Evolutionary conservation across 2,329 filamentous ascomycete genomes (phyloP), one percentile per base, ranked within the genome.

Genomic region (Esteya vermicola): DNA sequence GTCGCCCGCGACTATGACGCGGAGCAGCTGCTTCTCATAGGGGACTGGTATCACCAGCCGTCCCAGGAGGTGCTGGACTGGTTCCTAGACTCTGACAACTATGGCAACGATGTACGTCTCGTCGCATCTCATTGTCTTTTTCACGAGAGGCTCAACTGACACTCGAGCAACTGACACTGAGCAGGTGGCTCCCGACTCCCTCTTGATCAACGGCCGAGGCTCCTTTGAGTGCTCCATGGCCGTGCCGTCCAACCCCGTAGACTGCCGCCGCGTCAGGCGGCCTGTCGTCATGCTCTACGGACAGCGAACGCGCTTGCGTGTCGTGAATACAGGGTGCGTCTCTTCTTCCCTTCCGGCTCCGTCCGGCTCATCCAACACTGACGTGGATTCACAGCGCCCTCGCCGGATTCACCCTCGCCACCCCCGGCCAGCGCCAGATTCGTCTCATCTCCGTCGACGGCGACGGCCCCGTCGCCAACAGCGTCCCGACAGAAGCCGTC

Each of bases 131-230:
- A n/a, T n/a, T n/a, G n/a, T n/a, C n/a, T n/a, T n/a, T n/a, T n/a
- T n/a, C n/a, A n/a, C n/a, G n/a, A n/a, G n/a, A n/a, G 1, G 7
- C 4, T 9, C 9, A 34, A 28, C 23, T 12, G 23, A 3, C 4
- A 12, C 20, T 25, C 36, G 9, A 6, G 28, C 18, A 40, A 68
- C n/a, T n/a, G n/a, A n/a, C n/a, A n/a, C n/a, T n/a, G n/a, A n/a
- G n/a, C n/a, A n/a, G 61, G 64, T 64, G 8, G 59, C 63, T 10
- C 65, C 65, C 3, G 65, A 68, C 42, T 66, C 62, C 0, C 44
- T 69, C 4, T 44, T 69, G 1, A 48, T 70, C 20, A 68, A 69
- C 45, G 65, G 64, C 14, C 47, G 48, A 6, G 66, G 65, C 1
- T 43, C 47, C 13, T 70, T 65, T 41, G 49, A 61, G 27, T 69